These are phyloP conservation scores for Tilletiaria anomala DNA, from an alignment of 1,284 basidiomycete species.

Conservation along the genomic window DNA sequence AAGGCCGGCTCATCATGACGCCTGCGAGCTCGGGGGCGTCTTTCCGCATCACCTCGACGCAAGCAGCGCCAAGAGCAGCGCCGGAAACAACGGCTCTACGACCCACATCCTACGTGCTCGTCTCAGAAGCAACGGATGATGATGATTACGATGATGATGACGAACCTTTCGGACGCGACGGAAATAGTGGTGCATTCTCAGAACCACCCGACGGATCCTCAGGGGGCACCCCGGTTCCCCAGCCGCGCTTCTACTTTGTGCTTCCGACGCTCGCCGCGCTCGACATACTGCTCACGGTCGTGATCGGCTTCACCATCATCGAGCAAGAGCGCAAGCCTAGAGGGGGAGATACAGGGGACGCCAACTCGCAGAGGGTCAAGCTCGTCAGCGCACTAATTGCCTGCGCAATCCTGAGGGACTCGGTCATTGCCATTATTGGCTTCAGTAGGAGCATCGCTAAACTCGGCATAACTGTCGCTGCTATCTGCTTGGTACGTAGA, in stretches of 20 bases:
- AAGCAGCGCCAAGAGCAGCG: no score
- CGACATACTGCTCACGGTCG: constrained; percentile 6
- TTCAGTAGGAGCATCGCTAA: constrained; percentile 13
- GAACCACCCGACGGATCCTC: no score
- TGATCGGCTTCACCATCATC: constrained; percentile 9
- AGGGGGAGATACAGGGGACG: no score
- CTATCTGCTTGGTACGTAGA: constrained; percentile 9
- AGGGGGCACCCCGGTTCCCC: background rate
- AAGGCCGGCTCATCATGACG: no score
- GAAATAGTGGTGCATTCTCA: no score
- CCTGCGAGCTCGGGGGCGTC: no score
- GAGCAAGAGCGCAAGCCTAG: constrained; percentile 6
- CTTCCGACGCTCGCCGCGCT: constrained; percentile 6
- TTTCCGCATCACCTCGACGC: no score
- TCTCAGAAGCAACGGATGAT: no score
- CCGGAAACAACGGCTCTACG: no score
- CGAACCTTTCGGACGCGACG: no score
- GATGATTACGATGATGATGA: no score
- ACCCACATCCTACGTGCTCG: no score
- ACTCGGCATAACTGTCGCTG: constrained; percentile 14
- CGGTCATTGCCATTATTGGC: constrained; percentile 10
- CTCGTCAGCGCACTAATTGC: constrained; percentile 8
- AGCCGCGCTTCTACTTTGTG: background rate
- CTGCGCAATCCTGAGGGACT: constrained; percentile 9
- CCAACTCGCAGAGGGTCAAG: constrained; percentile 9